Evolutionary conservation across 306 rosid genomes (phyloP).

Genomic region (Cyamopsis tetragonoloba): DNA sequence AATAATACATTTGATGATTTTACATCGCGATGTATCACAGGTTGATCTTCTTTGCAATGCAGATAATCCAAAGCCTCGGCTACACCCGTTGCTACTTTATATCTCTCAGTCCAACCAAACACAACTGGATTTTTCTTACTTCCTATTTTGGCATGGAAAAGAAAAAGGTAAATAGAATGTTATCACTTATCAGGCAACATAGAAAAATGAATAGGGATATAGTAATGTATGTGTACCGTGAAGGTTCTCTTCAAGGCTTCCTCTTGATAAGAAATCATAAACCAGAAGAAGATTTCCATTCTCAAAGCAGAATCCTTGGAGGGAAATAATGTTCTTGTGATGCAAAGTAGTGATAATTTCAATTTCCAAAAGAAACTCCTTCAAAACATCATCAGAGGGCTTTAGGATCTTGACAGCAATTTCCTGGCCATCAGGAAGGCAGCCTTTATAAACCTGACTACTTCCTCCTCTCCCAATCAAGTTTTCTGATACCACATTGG

Average conservation of each 20-base stretch:
- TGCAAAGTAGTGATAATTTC: constrained; percentile 79
- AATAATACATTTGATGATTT: constrained; percentile 82
- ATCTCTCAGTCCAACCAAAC: constrained; percentile 91
- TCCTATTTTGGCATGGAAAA: constrained; percentile 41
- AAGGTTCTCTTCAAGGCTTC: constrained; percentile 97
- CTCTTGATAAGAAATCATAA: constrained; percentile 87
- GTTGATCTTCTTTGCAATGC: constrained; percentile 55
- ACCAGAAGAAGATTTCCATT: constrained; percentile 77
- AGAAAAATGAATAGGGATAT: background rate
- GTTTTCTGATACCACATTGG: constrained; percentile 56
- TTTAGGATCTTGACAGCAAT: constrained; percentile 90
- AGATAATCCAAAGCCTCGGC: constrained; percentile 92
- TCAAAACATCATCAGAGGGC: constrained; percentile 71
- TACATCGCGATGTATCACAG: constrained; percentile 86
- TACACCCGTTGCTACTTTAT: constrained; percentile 79
- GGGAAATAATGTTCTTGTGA: constrained; percentile 86
- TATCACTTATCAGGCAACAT: background rate
- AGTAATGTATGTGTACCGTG: constrained; percentile 49
- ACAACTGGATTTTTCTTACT: constrained; percentile 49
- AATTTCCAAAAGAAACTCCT: constrained; percentile 78
- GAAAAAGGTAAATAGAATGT: constrained; percentile 12
- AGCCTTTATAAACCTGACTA: constrained; percentile 86
- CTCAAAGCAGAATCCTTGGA: constrained; percentile 90
- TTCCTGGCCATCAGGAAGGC: constrained; percentile 84
- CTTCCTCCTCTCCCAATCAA: constrained; percentile 94